Evolutionary conservation across 371 early-diverging fungal species (phyloP).

Genomic region (Rhizomucor pusillus): DNA sequence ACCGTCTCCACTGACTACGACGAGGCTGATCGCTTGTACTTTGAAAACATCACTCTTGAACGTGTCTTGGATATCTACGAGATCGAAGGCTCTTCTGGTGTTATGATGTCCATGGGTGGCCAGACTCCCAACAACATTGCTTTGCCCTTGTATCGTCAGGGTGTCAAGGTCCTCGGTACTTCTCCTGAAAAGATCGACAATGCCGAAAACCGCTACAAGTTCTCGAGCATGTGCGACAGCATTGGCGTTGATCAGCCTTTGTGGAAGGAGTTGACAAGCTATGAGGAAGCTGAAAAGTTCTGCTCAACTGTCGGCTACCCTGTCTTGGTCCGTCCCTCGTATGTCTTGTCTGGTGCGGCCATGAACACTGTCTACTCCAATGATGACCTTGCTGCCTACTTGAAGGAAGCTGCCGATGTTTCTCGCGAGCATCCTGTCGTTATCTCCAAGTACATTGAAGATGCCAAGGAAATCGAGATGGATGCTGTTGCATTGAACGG

Average conservation of each 20-base stretch:
- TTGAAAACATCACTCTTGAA: constrained; percentile 88
- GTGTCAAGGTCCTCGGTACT: constrained; percentile 85
- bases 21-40: constrained; percentile 93
- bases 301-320: constrained; percentile 88
- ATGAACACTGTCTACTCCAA: constrained; percentile 90
- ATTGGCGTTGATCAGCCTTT: constrained; percentile 93
- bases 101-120: constrained; percentile 87
- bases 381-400: constrained; percentile 66
- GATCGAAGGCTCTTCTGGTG: constrained; percentile 75
- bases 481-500: constrained; percentile 90
- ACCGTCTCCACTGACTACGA: constrained; percentile 96
- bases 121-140: constrained; percentile 96
- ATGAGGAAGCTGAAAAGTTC: constrained; percentile 77
- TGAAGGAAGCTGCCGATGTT: constrained; percentile 81
- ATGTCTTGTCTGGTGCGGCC: constrained; percentile 94
- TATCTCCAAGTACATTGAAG: constrained; percentile 89
- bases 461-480: constrained; percentile 93
- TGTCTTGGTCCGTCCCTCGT: constrained; percentile 92
- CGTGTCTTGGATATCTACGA: constrained; percentile 94
- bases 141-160: constrained; percentile 63
- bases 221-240: constrained; percentile 82
- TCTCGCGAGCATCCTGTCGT: constrained; percentile 93
- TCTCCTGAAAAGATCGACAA: constrained; percentile 88
- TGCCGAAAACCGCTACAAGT: constrained; percentile 93
- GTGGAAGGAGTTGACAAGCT: constrained; percentile 88